Base-by-base conservation (phyloP, 768 basidiomycete genomes). In the Boletus bicolor region DNA sequence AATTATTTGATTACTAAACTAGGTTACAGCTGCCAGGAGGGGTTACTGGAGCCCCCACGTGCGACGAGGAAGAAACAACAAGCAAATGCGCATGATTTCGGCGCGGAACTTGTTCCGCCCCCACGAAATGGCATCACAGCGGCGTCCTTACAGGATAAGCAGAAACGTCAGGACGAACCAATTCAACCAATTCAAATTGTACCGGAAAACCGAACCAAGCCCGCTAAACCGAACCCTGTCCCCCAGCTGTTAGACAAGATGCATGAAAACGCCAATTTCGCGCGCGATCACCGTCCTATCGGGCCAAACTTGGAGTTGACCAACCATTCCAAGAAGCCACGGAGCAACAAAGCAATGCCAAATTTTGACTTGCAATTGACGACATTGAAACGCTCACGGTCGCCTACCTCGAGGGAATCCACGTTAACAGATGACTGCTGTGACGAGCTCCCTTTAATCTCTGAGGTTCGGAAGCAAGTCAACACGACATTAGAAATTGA, bases 1-100 rank as follows among this genome's bases (percentile, higher is more conserved):
- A 39, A 44, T 26, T 30, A 17, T 24, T 43, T 9, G 2, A 38
- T 50, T 51, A 38, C 61, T 65, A 51, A 66, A 19, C 49, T 41
- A 50, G 47, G 46, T 28, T 41, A n/a, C 59, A 93, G 91, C 66
- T 92, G 91, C 62, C 80, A 84, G 37, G 86, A 91, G 24, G 91
- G 91, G 1, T 62, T 87, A 12, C 60, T 68, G 14, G 82, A 80
- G 49, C 84, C 84, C 26, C 79, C 79, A 59, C 59, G 76, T 47
- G 50, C 61, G 43, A 59, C 71, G 28, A 79, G 73, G 58, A 75
- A 69, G 60, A 65, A 52, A 52, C 49, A 51, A 11, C 48, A 52
- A 56, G 26, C 51, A 64, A 49, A 73, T 70, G 58, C 64, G 41
- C 57, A 58, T 44, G 24, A 57, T 52, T 44, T 56, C 17, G 39